These are phyloP conservation scores for Aeminium ludgeri DNA, from an alignment of 495 filamentous ascomycete species.

Conservation along the genomic window DNA sequence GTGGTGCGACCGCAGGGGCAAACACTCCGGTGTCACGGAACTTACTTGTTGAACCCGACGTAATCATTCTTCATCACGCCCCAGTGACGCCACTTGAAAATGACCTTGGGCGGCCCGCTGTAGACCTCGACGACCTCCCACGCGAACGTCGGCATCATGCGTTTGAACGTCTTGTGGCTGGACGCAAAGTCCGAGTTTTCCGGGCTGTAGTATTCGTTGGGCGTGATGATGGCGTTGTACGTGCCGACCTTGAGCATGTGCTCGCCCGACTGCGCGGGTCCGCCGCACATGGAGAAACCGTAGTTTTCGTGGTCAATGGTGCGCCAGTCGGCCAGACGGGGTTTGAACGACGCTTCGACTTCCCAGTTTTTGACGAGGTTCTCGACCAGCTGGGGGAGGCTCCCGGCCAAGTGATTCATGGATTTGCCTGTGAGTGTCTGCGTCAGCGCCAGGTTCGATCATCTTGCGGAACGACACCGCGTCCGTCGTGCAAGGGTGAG, in stretches of 20 bases:
- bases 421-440: too few relatives aligned
- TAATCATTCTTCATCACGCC: slow-evolving; percentile 48
- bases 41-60: slow-evolving; percentile 41
- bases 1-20: not conserved
- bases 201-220: slow-evolving; percentile 46
- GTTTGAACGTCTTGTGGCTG: slow-evolving; percentile 51
- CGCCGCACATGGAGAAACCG: slow-evolving; percentile 45
- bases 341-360: slow-evolving; percentile 52
- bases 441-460: too few relatives aligned
- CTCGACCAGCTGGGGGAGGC: slow-evolving; percentile 41
- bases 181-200: slow-evolving; percentile 37
- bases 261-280: slow-evolving; percentile 35
- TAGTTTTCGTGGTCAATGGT: slow-evolving; percentile 41
- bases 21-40: not conserved
- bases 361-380: slow-evolving; percentile 62
- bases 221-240: slow-evolving; percentile 47
- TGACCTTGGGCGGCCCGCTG: slow-evolving; percentile 40
- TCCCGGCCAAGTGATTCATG: slow-evolving; percentile 34
- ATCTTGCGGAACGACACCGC: too few relatives aligned
- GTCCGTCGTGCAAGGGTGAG: too few relatives aligned
- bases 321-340: slow-evolving; percentile 41
- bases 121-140: slow-evolving; percentile 55
- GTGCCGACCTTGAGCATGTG: slow-evolving; percentile 51
- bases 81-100: slow-evolving; percentile 50
- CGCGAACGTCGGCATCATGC: slow-evolving; percentile 53